A percentile compares a stretch with the other conserved stretches of the same genome.
phyloP scores from a whole-genome alignment of 2,329 filamentous ascomycete genomes.

The Verticillium klebahnii region DNA sequence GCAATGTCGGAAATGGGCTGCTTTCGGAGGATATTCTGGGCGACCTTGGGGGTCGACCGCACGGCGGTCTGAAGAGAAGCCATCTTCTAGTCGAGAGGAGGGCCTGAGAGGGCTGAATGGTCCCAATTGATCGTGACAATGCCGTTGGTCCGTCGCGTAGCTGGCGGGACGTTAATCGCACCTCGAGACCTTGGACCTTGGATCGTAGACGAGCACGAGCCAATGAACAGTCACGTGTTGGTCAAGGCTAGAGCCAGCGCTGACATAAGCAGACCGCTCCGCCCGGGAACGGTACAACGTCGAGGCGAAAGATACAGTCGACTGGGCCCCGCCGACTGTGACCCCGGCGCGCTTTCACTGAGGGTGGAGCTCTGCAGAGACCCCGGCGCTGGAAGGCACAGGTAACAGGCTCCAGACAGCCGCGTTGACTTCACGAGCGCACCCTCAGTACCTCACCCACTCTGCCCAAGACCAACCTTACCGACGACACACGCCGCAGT shows the following conservation, averaged over 20 bases:
- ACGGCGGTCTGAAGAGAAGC: constrained; percentile 51
- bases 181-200: background rate
- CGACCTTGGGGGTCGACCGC: constrained; percentile 46
- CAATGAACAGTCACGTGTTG: constrained; percentile 5
- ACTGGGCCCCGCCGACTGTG: no score
- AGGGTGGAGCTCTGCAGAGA: no score
- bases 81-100: constrained; percentile 35
- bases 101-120: constrained; percentile 4
- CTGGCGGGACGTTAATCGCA: constrained; percentile 12
- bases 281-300: background rate
- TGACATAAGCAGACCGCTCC: background rate
- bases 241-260: background rate
- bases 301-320: background rate
- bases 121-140: constrained; percentile 16
- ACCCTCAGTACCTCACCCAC: background rate
- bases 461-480: background rate
- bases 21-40: constrained; percentile 42
- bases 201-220: background rate
- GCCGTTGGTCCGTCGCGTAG: background rate
- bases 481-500: background rate
- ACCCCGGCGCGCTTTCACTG: no score
- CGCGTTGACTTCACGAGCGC: constrained; percentile 17
- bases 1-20: constrained; percentile 72
- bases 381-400: background rate
- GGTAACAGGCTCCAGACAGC: constrained; percentile 33